These are phyloP conservation scores for Plasmodium gonderi DNA, from an alignment of 169 alveolate species.

Conservation along the genomic window DNA sequence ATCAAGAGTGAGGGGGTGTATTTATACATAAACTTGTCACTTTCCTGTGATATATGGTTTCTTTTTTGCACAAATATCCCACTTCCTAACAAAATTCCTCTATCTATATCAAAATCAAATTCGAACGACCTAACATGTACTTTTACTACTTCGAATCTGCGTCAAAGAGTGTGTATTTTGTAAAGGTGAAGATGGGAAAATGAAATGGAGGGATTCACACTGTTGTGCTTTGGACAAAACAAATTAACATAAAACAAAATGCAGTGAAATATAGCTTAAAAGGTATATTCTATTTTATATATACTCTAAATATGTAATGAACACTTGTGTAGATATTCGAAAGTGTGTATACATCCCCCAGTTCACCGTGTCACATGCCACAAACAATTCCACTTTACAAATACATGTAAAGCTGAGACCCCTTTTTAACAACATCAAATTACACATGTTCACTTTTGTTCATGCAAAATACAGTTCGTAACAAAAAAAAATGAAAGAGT, in stretches of 20 bases:
- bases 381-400: background rate
- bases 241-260: background rate
- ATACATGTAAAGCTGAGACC: background rate
- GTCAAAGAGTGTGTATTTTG: background rate
- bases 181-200: background rate
- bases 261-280: background rate
- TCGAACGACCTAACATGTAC: constrained; percentile 66
- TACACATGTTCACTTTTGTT: background rate
- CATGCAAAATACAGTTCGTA: background rate
- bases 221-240: background rate
- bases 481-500: background rate
- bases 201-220: background rate
- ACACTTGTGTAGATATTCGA: background rate
- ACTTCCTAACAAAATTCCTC: constrained; percentile 69
- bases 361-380: background rate
- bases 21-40: constrained; percentile 44
- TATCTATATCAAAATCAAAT: constrained; percentile 70
- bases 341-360: too few species aligned
- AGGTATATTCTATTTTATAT: background rate
- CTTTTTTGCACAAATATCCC: constrained; percentile 64
- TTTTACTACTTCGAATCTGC: constrained; percentile 65
- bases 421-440: background rate
- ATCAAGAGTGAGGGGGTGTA: constrained; percentile 58
- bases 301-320: background rate
- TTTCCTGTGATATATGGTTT: constrained; percentile 30